A percentile compares a stretch with the other conserved stretches of the same genome.
These are phyloP conservation scores for Claviceps sp. DNA, from an alignment of 2,329 filamentous ascomycete species.

Conservation along the genomic window DNA sequence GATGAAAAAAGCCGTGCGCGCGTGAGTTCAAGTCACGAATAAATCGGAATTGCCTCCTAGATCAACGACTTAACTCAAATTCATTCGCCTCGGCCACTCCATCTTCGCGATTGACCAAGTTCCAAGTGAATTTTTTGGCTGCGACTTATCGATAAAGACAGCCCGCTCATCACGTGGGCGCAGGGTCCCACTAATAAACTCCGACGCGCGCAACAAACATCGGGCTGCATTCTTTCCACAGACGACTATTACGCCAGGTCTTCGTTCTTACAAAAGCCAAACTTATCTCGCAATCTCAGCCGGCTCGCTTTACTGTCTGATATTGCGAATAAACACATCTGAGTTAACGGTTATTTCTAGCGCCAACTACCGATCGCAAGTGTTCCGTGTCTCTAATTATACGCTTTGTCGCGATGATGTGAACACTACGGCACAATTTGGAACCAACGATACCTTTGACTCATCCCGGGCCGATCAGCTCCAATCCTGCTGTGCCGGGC, in stretches of 20 bases:
- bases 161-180: constrained; percentile 27
- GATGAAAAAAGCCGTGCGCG: neutral
- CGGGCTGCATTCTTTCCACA: constrained; percentile 4
- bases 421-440: constrained; percentile 19
- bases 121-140: neutral
- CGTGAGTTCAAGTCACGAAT: neutral
- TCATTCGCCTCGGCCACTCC: neutral
- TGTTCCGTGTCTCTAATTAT: constrained; percentile 8
- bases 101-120: neutral
- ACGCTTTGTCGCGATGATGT: constrained; percentile 25
- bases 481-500: constrained; percentile 10
- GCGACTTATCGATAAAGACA: constrained; percentile 18
- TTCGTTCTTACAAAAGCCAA: constrained; percentile 3
- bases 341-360: neutral
- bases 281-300: neutral
- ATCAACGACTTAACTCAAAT: neutral
- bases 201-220: constrained; percentile 13
- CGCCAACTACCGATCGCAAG: neutral
- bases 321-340: neutral
- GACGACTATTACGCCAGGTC: constrained; percentile 6
- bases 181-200: constrained; percentile 25
- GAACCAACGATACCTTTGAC: constrained; percentile 16
- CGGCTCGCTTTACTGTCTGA: neutral
- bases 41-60: neutral
- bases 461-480: constrained; percentile 15